Evolutionary conservation across 2,329 filamentous ascomycete species (phyloP), one percentile per base, ranked within the genome.

Genomic region (Ceratocystis ficicola): DNA sequence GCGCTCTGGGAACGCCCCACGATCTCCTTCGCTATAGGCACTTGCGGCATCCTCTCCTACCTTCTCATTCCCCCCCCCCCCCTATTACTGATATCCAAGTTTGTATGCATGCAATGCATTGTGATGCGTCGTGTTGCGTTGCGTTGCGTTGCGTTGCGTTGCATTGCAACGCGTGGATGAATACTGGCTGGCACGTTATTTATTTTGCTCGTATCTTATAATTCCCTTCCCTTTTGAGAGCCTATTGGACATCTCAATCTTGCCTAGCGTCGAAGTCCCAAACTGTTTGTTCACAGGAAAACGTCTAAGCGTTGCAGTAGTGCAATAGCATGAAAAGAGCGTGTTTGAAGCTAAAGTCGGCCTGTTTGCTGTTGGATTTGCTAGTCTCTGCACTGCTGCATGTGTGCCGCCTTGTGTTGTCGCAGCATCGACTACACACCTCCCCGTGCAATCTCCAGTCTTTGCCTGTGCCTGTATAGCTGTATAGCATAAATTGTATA

Each of bases 301-400:
- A 12, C 32, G 55, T 36, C 55, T 59, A 59, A 59, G 55, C 55
- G 55, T 59, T 59, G 55, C 55, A 59, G 55, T 59, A 59, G 55
- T 59, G 55, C 55, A 59, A 59, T 59, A 59, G 55, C 55, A 59
- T 59, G 55, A 59, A 41, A 41, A 59, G 15, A 30, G 17, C 17
- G 7, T 30, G 55, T 32, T 59, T 59, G 55, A 59, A 59, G 55
- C 55, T 59, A 59, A 41, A 41, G 55, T 36, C n/a, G 25, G 20
- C 25, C 20, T 7, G 46, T 25, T 25, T 52, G 48, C 48, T 25
- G 48, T 5, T 25, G 48, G 20, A 20, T 52, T 52, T 28, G 3
- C 0, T 41, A 10, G 36, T 41, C 36, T 41, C 36, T 41, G 36
- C 36, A 41, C 36, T 41, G 36, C 36, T 41, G 36, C 36, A 41